These are phyloP conservation scores for Fraxinus excelsior DNA, from an alignment of 257 asterid genomes.

Conservation along the genomic window DNA sequence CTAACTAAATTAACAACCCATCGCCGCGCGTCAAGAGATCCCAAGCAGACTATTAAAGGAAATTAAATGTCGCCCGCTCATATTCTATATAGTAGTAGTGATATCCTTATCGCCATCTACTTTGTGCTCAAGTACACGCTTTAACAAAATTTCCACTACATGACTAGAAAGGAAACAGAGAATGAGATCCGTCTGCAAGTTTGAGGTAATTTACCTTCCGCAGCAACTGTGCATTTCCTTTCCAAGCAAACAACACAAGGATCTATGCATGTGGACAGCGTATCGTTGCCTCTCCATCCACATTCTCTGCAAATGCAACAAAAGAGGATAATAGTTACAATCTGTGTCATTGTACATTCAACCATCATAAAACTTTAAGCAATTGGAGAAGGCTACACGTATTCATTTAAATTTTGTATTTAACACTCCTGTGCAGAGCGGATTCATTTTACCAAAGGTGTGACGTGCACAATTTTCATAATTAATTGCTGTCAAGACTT, in stretches of 20 bases:
- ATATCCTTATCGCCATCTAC: neutral
- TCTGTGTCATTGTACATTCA: too few relatives aligned
- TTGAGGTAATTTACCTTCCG: slow-evolving; percentile 59
- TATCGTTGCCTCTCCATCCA: slow-evolving; percentile 69
- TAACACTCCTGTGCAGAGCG: neutral
- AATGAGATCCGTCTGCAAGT: neutral
- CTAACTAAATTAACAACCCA: neutral
- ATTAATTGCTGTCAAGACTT: neutral
- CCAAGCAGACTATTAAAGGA: neutral
- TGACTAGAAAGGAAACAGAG: neutral
- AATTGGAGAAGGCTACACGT: neutral
- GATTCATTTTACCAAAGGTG: neutral
- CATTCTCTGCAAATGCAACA: slow-evolving; percentile 54
- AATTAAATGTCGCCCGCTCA: neutral
- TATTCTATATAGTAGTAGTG: neutral
- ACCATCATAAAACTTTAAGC: neutral
- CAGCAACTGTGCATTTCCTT: slow-evolving; percentile 82
- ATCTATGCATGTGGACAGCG: slow-evolving; percentile 49
- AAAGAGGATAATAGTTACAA: slow-evolving; percentile 1
- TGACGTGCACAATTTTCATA: neutral
- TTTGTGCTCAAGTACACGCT: neutral
- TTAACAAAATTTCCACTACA: neutral
- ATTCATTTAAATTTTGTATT: neutral
- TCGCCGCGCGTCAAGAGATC: neutral
- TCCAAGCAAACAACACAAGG: slow-evolving; percentile 95